These are phyloP conservation scores for Exophiala viscosa DNA, from an alignment of 2,329 filamentous ascomycete genomes.

Conservation along the genomic window DNA sequence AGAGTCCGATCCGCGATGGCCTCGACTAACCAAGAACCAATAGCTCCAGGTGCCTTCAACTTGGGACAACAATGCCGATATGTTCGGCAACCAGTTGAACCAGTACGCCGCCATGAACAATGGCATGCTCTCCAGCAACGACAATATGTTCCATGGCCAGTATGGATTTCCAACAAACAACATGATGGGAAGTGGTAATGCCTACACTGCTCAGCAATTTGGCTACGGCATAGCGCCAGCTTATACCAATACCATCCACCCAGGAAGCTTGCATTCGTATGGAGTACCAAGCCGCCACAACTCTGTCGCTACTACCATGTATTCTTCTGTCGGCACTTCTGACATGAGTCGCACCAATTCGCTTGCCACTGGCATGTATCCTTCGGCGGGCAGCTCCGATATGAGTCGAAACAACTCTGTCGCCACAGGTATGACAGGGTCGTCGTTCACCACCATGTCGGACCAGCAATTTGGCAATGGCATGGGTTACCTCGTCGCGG, in stretches of 20 bases:
- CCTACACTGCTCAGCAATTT: neutral
- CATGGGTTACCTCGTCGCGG: too few relatives aligned
- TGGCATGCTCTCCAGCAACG: neutral
- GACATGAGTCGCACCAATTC: conserved; percentile 9
- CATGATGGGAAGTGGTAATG: neutral
- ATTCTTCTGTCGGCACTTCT: neutral
- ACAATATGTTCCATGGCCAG: neutral
- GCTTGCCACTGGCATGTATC: neutral
- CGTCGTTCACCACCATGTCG: conserved; percentile 5
- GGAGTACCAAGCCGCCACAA: neutral
- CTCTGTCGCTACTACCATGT: neutral
- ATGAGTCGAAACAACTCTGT: conserved; percentile 9
- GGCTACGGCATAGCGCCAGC: neutral
- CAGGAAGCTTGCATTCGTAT: neutral
- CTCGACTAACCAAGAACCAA: too few relatives aligned
- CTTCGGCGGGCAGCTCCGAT: neutral
- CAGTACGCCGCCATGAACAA: neutral
- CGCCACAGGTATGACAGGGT: conserved; percentile 1
- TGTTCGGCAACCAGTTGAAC: neutral
- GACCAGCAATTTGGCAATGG: neutral
- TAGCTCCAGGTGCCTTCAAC: too few relatives aligned
- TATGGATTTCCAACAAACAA: neutral
- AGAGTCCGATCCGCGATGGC: too few relatives aligned
- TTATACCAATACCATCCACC: neutral
- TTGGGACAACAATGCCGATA: neutral